Evolutionary conservation across 1,284 basidiomycete species (phyloP).

Genomic region (Termitomyces sp.): DNA sequence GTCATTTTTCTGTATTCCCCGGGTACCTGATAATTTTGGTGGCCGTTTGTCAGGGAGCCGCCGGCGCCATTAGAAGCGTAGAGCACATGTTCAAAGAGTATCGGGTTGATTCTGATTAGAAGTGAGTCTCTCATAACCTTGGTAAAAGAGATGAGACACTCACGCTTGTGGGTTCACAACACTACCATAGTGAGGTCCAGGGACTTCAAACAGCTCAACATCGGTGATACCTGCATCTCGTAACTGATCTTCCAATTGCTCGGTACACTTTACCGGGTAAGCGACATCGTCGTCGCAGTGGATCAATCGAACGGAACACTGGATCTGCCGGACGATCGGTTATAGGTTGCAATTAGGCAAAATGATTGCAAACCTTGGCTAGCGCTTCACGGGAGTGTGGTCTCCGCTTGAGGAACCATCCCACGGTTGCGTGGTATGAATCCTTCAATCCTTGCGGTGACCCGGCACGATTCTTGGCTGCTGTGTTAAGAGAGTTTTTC

Average conservation of each 20-base stretch:
- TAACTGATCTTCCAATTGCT: slow-evolving; percentile 20
- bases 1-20: slow-evolving; percentile 13
- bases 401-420: slow-evolving; percentile 32
- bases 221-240: slow-evolving; percentile 18
- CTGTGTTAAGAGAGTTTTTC: slow-evolving; percentile 19
- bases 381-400: slow-evolving; percentile 24
- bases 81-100: slow-evolving; percentile 22
- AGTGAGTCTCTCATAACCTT: background rate
- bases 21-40: slow-evolving; percentile 1
- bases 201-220: slow-evolving; percentile 21
- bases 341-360: background rate
- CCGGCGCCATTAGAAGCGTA: slow-evolving; percentile 3
- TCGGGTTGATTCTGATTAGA: slow-evolving; percentile 22
- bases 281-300: slow-evolving; percentile 30
- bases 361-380: slow-evolving; percentile 19
- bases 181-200: slow-evolving; percentile 28
- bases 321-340: slow-evolving; percentile 19
- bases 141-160: background rate
- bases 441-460: slow-evolving; percentile 24
- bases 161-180: slow-evolving; percentile 26
- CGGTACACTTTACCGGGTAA: slow-evolving; percentile 23
- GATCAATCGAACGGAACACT: slow-evolving; percentile 27
- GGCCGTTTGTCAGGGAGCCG: background rate
- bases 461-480: slow-evolving; percentile 26
- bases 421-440: slow-evolving; percentile 27